Conservation (phyloP, 345 rosid species). For the Noccaea caerulescens region DNA sequence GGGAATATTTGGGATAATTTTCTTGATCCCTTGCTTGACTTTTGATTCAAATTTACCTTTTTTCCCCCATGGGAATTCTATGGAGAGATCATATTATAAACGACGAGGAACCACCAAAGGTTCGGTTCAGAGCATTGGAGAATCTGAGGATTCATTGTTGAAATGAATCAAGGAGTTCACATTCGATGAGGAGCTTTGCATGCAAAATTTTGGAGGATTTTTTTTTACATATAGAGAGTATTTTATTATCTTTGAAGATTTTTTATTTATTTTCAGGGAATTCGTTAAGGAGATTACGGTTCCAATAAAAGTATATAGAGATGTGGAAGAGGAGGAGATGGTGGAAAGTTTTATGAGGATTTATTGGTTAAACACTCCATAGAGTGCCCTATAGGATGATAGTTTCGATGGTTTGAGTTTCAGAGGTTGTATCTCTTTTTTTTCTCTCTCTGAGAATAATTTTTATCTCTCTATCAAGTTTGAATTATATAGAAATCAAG, state of each 20-base stretch:
- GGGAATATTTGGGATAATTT: constrained; percentile 62
- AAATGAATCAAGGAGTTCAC: constrained; percentile 28
- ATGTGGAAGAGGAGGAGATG: constrained; percentile 21
- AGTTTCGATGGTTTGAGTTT: constrained; percentile 24
- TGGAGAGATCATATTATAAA: constrained; percentile 25
- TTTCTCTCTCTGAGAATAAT: neutral
- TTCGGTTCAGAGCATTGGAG: neutral
- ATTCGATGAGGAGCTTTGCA: constrained; percentile 32
- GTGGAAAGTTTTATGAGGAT: constrained; percentile 20
- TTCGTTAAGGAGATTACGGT: constrained; percentile 33
- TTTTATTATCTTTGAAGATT: constrained; percentile 1
- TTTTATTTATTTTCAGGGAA: constrained; percentile 17
- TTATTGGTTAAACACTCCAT: constrained; percentile 25
- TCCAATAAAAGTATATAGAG: constrained; percentile 42
- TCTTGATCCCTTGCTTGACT: constrained; percentile 60
- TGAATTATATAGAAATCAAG: neutral
- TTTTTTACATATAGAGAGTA: constrained; percentile 14
- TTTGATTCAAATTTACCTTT: constrained; percentile 36
- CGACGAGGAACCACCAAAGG: neutral
- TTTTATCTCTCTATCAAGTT: neutral
- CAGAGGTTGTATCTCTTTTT: constrained; percentile 19
- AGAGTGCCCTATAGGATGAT: constrained; percentile 14
- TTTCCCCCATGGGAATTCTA: neutral
- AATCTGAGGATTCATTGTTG: constrained; percentile 10
- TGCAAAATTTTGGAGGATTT: constrained; percentile 36